A percentile compares a stretch with the other conserved stretches of the same genome.
These are phyloP conservation scores for Vigna angularis DNA, from an alignment of 306 rosid genomes.

Conservation along the genomic window DNA sequence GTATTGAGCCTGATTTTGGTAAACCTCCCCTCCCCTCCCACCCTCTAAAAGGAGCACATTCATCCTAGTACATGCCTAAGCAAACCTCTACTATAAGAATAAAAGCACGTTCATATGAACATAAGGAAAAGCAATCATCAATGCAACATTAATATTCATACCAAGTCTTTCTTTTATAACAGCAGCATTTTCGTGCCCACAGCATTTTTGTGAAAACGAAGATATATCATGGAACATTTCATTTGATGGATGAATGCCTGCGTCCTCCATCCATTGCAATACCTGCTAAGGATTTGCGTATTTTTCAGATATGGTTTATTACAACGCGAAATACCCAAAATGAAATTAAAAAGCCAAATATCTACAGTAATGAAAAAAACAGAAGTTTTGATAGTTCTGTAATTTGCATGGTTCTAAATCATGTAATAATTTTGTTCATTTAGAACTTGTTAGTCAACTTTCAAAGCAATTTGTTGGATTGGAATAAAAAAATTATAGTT, in stretches of 20 bases:
- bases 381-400: conserved; percentile 9
- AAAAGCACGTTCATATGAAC: not conserved
- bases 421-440: not conserved
- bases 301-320: conserved; percentile 33
- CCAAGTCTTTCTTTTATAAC: conserved; percentile 78
- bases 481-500: not conserved
- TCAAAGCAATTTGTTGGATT: not conserved
- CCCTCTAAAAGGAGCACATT: not conserved
- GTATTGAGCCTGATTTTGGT: not conserved
- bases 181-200: conserved; percentile 76
- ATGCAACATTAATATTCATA: conserved; percentile 47
- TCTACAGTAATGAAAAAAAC: not conserved
- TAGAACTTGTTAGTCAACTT: not conserved
- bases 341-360: conserved; percentile 23
- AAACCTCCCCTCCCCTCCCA: not conserved
- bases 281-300: conserved; percentile 58
- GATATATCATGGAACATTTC: conserved; percentile 73
- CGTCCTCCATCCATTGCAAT: conserved; percentile 92
- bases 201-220: conserved; percentile 67
- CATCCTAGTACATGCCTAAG: conserved; percentile 2
- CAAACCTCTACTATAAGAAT: conserved; percentile 34
- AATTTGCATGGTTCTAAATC: not conserved
- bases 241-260: conserved; percentile 75
- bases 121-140: conserved; percentile 14
- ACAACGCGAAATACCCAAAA: conserved; percentile 34